Conservation (phyloP, 495 filamentous ascomycete genomes). For the Lophium mytilinum region DNA sequence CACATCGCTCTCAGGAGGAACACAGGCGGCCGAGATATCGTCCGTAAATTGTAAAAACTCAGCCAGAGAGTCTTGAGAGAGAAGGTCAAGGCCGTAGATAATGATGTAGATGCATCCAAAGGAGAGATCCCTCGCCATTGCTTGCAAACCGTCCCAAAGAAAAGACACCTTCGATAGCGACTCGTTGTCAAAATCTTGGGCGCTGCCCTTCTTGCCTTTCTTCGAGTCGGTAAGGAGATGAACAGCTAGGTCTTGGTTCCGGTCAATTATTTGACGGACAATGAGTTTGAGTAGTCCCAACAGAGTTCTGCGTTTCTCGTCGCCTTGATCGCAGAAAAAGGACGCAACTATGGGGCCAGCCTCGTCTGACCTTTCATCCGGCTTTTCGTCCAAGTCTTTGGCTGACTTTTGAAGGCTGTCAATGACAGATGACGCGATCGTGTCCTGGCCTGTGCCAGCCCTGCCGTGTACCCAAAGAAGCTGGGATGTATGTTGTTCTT, state of each 20-base stretch:
- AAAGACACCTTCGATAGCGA: not conserved
- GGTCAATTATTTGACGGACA: constrained; percentile 10
- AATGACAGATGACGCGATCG: too few species aligned
- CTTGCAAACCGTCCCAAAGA: constrained; percentile 9
- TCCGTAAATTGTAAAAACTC: too few species aligned
- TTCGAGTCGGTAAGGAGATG: constrained; percentile 11
- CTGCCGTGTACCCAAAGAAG: too few species aligned
- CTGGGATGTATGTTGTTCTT: too few species aligned
- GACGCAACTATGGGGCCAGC: constrained; percentile 3
- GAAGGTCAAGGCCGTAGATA: constrained; percentile 7
- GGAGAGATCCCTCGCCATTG: constrained; percentile 1
- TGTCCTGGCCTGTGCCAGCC: too few species aligned
- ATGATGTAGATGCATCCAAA: constrained; percentile 4
- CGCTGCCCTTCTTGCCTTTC: constrained; percentile 1
- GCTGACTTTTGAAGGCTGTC: too few species aligned
- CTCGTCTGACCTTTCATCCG: not conserved
- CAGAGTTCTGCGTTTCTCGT: constrained; percentile 8
- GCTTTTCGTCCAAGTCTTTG: too few species aligned
- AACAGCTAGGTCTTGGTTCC: constrained; percentile 7
- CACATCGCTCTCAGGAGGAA: too few species aligned
- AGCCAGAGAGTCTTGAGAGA: constrained; percentile 6
- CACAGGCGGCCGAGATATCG: too few species aligned
- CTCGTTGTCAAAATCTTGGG: constrained; percentile 3
- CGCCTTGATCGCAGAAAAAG: constrained; percentile 18
- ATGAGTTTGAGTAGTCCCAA: constrained; percentile 6